phyloP scores from a whole-genome alignment of 805 yeast species.

The Tetrapisispora namnaoensis region DNA sequence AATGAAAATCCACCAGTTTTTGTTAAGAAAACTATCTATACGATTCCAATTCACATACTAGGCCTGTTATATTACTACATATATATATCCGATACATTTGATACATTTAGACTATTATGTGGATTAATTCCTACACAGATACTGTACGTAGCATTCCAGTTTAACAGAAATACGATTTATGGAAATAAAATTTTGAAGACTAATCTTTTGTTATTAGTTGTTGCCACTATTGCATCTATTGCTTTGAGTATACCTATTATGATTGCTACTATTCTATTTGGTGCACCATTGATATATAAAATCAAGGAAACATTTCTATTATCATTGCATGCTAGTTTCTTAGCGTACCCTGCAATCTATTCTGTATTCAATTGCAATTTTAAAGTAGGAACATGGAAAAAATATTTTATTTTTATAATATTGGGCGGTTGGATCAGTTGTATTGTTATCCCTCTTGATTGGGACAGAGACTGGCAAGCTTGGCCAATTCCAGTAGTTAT shows the following conservation, averaged over 20 bases:
- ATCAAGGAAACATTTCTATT: constrained; percentile 47
- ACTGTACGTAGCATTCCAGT: constrained; percentile 28
- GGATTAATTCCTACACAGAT: constrained; percentile 29
- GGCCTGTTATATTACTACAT: constrained; percentile 29
- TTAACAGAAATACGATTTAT: constrained; percentile 28
- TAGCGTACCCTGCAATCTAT: constrained; percentile 57
- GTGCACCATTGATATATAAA: constrained; percentile 63
- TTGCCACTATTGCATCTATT: constrained; percentile 18
- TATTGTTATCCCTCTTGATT: constrained; percentile 86
- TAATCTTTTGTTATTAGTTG: constrained; percentile 16
- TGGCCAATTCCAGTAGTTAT: constrained; percentile 86
- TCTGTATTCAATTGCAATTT: constrained; percentile 45
- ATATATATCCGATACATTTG: constrained; percentile 19
- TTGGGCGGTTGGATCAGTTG: constrained; percentile 91
- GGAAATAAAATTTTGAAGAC: constrained; percentile 27
- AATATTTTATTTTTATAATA: constrained; percentile 26
- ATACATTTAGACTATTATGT: constrained; percentile 19
- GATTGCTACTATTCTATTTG: constrained; percentile 48
- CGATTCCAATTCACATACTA: constrained; percentile 27
- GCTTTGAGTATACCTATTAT: constrained; percentile 20
- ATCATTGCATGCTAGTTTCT: constrained; percentile 49
- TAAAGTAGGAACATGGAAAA: constrained; percentile 35
- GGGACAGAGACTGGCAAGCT: constrained; percentile 96
- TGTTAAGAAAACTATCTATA: constrained; percentile 21
- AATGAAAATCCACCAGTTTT: constrained; percentile 28